Evolutionary conservation across 2,329 filamentous ascomycete species (phyloP).

Genomic region (Fusarium verticillioides): DNA sequence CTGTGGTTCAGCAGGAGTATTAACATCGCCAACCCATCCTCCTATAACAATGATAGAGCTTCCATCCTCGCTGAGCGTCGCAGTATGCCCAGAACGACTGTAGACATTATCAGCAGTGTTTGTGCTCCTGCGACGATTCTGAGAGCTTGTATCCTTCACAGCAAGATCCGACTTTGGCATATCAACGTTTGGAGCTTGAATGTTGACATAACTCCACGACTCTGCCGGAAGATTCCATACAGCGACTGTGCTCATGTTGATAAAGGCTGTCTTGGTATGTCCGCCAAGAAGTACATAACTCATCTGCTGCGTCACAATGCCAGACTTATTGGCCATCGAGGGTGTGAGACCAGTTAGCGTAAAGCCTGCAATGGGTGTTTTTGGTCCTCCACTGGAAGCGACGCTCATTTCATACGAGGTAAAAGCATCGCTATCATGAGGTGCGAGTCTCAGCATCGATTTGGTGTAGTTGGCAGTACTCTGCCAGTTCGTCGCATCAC

Average conservation of each 20-base stretch:
- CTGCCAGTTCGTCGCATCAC: constrained; percentile 67
- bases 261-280: constrained; percentile 83
- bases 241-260: constrained; percentile 93
- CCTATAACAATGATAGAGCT: constrained; percentile 82
- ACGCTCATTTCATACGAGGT: constrained; percentile 51
- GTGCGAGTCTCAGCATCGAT: constrained; percentile 75
- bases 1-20: constrained; percentile 82
- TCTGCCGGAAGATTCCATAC: constrained; percentile 88
- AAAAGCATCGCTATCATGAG: constrained; percentile 50
- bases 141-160: constrained; percentile 48
- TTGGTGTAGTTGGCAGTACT: constrained; percentile 81
- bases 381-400: constrained; percentile 65
- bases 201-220: constrained; percentile 83
- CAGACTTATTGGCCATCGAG: constrained; percentile 75
- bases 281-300: constrained; percentile 87
- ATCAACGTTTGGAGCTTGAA: constrained; percentile 57
- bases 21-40: constrained; percentile 90
- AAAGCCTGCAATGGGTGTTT: constrained; percentile 87
- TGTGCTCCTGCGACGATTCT: constrained; percentile 20
- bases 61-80: constrained; percentile 83
- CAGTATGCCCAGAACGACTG: constrained; percentile 88
- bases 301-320: constrained; percentile 75
- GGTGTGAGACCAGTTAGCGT: constrained; percentile 79
- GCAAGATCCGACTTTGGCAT: constrained; percentile 66
- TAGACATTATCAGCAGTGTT: constrained; percentile 65